Evolutionary conservation across 306 rosid species (phyloP).

Genomic region (Hippophae gyantsensis): DNA sequence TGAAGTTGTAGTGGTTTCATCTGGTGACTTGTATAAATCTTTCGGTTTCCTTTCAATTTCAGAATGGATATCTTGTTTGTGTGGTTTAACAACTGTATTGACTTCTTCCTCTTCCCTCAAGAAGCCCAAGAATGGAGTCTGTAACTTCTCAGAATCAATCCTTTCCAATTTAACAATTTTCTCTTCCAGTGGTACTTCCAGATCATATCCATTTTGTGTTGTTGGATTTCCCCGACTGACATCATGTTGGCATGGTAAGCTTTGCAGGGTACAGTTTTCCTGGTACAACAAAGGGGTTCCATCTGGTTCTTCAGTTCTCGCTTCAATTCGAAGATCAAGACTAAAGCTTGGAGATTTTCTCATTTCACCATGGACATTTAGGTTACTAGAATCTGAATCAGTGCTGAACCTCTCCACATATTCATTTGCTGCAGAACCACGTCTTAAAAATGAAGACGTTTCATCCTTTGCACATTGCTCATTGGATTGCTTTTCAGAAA

Average conservation of each 20-base stretch:
- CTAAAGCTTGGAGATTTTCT: slow-evolving; percentile 83
- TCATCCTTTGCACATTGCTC: slow-evolving; percentile 5
- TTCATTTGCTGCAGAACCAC: slow-evolving; percentile 37
- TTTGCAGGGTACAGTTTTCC: slow-evolving; percentile 27
- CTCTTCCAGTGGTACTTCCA: slow-evolving; percentile 40
- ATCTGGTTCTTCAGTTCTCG: slow-evolving; percentile 45
- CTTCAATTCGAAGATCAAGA: slow-evolving; percentile 46
- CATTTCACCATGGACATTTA: slow-evolving; percentile 28
- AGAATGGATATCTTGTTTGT: slow-evolving; percentile 20
- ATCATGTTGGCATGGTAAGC: slow-evolving; percentile 18
- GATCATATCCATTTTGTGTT: slow-evolving; percentile 16
- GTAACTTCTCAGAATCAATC: slow-evolving; percentile 48
- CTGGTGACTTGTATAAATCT: slow-evolving; percentile 7
- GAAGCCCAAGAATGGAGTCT: slow-evolving; percentile 40
- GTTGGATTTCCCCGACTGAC: slow-evolving; percentile 17
- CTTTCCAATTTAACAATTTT: slow-evolving; percentile 50
- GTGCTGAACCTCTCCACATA: slow-evolving; percentile 49
- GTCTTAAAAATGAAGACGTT: slow-evolving; percentile 19
- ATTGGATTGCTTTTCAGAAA: slow-evolving; percentile 18
- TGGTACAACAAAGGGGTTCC: slow-evolving; percentile 40
- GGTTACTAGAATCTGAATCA: slow-evolving; percentile 53
- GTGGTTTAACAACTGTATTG: slow-evolving; percentile 25
- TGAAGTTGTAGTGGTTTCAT: slow-evolving; percentile 24
- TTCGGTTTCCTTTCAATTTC: slow-evolving; percentile 13
- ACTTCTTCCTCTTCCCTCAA: slow-evolving; percentile 51